phyloP scores from a whole-genome alignment of 345 rosid species.

The Turnera subulata region DNA sequence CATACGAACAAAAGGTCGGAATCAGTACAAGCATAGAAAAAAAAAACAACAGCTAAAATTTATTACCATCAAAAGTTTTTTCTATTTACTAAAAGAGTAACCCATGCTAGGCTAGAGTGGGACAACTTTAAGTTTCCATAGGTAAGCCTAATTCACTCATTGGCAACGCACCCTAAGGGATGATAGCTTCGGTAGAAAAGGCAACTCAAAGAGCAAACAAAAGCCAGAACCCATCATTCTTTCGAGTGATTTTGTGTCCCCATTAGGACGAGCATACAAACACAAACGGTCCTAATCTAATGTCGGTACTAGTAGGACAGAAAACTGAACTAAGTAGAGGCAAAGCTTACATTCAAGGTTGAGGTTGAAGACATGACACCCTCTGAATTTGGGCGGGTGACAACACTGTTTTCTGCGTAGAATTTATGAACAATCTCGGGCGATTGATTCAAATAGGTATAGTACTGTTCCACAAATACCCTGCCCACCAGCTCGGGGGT shows the following conservation, averaged over 20 bases:
- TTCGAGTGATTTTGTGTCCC: too few species aligned
- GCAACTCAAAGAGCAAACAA: background rate
- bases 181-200: too few species aligned
- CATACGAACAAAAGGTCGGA: constrained; percentile 1
- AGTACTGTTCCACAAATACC: constrained; percentile 28
- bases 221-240: background rate
- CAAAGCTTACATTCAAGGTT: constrained; percentile 23
- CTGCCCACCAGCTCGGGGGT: constrained; percentile 20
- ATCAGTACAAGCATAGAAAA: background rate
- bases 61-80: background rate
- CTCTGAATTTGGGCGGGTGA: constrained; percentile 21
- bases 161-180: background rate
- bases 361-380: constrained; percentile 10
- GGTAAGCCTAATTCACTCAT: too few species aligned
- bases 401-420: constrained; percentile 15
- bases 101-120: too few species aligned
- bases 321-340: too few species aligned
- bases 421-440: constrained; percentile 22
- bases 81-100: background rate
- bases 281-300: too few species aligned
- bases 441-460: constrained; percentile 7
- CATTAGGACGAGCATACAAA: too few species aligned
- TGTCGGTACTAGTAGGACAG: too few species aligned
- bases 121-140: too few species aligned
- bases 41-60: background rate